These are phyloP conservation scores for Camelina laxa DNA, from an alignment of 345 rosid genomes.

Conservation along the genomic window DNA sequence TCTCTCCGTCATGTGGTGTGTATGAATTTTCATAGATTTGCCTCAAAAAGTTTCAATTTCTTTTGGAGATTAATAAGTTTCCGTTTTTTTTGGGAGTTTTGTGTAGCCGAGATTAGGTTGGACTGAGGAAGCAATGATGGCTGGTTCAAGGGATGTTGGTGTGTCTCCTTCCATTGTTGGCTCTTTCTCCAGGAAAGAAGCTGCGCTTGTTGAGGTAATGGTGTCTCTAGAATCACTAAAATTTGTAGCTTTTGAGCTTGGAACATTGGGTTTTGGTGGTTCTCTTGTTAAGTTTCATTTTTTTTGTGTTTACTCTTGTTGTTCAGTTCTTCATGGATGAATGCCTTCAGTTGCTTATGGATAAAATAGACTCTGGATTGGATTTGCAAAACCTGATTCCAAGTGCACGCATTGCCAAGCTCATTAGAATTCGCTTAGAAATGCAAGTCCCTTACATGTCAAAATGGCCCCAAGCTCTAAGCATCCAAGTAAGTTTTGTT, in stretches of 20 bases:
- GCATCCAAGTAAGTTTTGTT: conserved; percentile 64
- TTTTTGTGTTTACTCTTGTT: conserved; percentile 28
- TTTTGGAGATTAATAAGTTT: conserved; percentile 16
- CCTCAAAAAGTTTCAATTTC: neutral
- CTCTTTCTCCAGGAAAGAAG: conserved; percentile 85
- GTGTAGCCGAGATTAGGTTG: conserved; percentile 74
- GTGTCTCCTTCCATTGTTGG: conserved; percentile 91
- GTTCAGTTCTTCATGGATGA: conserved; percentile 94
- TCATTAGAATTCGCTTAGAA: conserved; percentile 75
- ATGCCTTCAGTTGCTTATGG: conserved; percentile 76
- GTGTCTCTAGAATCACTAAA: neutral
- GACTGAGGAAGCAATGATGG: conserved; percentile 87
- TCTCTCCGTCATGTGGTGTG: conserved; percentile 86
- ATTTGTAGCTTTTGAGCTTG: neutral
- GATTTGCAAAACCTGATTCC: conserved; percentile 61
- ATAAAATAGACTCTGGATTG: conserved; percentile 65
- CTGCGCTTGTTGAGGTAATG: conserved; percentile 84
- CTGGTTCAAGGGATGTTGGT: conserved; percentile 89
- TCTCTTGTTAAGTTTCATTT: neutral
- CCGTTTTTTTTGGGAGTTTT: neutral
- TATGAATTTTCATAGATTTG: neutral
- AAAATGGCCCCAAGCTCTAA: conserved; percentile 95
- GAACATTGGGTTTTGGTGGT: conserved; percentile 1
- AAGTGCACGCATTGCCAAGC: conserved; percentile 71
- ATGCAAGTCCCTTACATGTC: conserved; percentile 92